phyloP scores from a whole-genome alignment of 2,329 filamentous ascomycete genomes.

The Balansia obtecta region DNA sequence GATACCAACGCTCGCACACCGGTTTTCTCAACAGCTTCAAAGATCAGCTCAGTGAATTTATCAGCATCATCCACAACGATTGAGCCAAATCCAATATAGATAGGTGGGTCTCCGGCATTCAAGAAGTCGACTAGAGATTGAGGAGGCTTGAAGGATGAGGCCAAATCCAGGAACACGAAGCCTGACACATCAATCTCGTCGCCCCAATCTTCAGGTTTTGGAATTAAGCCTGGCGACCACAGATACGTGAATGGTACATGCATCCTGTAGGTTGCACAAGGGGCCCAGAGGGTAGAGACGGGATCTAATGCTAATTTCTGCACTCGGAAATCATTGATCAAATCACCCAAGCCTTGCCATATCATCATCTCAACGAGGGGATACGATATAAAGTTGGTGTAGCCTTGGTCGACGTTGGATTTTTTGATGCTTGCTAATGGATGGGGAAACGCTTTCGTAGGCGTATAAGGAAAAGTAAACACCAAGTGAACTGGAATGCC shows the following conservation, averaged over 20 bases:
- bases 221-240: conserved; percentile 53
- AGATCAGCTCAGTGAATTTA: conserved; percentile 56
- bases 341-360: conserved; percentile 77
- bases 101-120: conserved; percentile 40
- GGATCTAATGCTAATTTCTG: conserved; percentile 60
- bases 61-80: conserved; percentile 65
- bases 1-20: conserved; percentile 61
- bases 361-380: conserved; percentile 75
- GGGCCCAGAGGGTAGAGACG: conserved; percentile 65
- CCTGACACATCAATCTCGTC: conserved; percentile 61
- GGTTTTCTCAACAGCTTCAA: conserved; percentile 51
- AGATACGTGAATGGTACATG: conserved; percentile 68
- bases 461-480: conserved; percentile 79
- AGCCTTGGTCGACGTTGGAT: conserved; percentile 57
- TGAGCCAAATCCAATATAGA: conserved; percentile 67
- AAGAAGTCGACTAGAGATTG: conserved; percentile 43
- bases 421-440: conserved; percentile 65
- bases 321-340: conserved; percentile 63
- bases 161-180: conserved; percentile 65
- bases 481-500: conserved; percentile 72
- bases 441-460: conserved; percentile 64
- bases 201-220: conserved; percentile 58
- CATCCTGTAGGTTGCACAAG: conserved; percentile 57
- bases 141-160: conserved; percentile 47
- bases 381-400: conserved; percentile 72